Evolutionary conservation across 2,329 filamentous ascomycete genomes (phyloP).

Genomic region (Trichoderma hamatum): DNA sequence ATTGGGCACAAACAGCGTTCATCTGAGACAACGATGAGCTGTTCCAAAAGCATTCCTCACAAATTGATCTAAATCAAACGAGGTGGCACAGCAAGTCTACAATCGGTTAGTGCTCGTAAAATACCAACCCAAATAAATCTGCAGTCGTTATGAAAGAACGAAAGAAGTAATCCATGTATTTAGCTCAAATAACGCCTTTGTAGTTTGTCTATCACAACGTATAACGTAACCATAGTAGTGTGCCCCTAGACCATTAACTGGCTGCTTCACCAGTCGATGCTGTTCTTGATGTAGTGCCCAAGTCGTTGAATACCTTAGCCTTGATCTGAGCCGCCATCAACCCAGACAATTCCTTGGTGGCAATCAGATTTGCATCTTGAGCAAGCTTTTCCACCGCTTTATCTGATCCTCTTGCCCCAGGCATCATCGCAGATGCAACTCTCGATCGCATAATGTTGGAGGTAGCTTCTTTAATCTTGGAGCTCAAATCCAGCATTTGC

Average conservation of each 20-base stretch:
- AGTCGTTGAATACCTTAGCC: conserved; percentile 60
- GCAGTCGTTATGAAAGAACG: background rate
- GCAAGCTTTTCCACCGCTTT: conserved; percentile 62
- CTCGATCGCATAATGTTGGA: conserved; percentile 35
- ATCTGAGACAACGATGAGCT: conserved; percentile 29
- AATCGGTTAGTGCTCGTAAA: background rate
- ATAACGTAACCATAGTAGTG: background rate
- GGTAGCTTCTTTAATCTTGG: conserved; percentile 74
- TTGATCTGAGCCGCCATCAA: conserved; percentile 66
- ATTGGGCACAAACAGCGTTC: conserved; percentile 31
- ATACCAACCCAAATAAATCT: background rate
- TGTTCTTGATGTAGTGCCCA: conserved; percentile 35
- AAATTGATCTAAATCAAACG: background rate
- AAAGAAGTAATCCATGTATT: conserved; percentile 9
- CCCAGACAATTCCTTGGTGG: conserved; percentile 64
- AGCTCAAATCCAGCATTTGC: conserved; percentile 85
- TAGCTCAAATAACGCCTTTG: conserved; percentile 12
- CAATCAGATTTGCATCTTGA: conserved; percentile 63
- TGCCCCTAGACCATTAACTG: background rate
- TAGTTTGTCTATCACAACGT: background rate
- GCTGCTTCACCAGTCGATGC: conserved; percentile 12
- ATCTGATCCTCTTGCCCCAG: conserved; percentile 39
- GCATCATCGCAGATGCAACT: conserved; percentile 35
- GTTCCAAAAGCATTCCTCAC: background rate
- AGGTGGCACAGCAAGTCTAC: background rate